Conservation (phyloP, 2,329 filamentous ascomycete species). For the Calonectria multiphialidica region DNA sequence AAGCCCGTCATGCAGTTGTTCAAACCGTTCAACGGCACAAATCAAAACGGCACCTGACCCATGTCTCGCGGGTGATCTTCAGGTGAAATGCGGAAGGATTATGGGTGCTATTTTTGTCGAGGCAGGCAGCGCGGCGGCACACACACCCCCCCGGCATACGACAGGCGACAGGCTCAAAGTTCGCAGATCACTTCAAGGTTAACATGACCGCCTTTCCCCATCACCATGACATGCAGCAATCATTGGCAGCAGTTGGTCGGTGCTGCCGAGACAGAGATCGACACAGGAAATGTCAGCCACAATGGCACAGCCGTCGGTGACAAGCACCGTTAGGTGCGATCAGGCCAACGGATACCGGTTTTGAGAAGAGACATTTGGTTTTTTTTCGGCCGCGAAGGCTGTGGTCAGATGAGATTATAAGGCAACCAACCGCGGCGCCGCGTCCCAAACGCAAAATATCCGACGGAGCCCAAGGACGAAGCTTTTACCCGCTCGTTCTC, state of each 20-base stretch:
- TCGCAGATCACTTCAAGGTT: slow-evolving; percentile 17
- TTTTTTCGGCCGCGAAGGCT: not conserved
- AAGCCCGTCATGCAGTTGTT: slow-evolving; percentile 6
- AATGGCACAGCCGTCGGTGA: slow-evolving; percentile 28
- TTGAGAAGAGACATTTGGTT: not conserved
- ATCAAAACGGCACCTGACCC: slow-evolving; percentile 10
- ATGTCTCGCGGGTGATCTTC: slow-evolving; percentile 17
- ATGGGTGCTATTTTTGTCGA: slow-evolving; percentile 16
- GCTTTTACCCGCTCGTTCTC: not conserved
- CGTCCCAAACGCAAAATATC: not conserved
- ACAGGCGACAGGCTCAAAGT: slow-evolving; percentile 4
- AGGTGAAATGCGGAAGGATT: slow-evolving; percentile 12
- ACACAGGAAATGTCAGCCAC: slow-evolving; percentile 31
- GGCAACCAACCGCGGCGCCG: not conserved
- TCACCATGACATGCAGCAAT: slow-evolving; percentile 5
- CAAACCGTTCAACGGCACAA: slow-evolving; percentile 6
- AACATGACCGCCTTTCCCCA: not conserved
- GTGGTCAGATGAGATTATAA: slow-evolving; percentile 8
- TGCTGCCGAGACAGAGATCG: slow-evolving; percentile 36
- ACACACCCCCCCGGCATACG: not conserved
- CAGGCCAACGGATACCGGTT: slow-evolving; percentile 10
- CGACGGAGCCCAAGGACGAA: not conserved
- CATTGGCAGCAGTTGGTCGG: slow-evolving; percentile 2
- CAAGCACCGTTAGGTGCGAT: slow-evolving; percentile 30
- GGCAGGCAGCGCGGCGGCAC: not conserved